Evolutionary conservation across 768 basidiomycete species (phyloP).

Genomic region (Boletus vermiculosoides): DNA sequence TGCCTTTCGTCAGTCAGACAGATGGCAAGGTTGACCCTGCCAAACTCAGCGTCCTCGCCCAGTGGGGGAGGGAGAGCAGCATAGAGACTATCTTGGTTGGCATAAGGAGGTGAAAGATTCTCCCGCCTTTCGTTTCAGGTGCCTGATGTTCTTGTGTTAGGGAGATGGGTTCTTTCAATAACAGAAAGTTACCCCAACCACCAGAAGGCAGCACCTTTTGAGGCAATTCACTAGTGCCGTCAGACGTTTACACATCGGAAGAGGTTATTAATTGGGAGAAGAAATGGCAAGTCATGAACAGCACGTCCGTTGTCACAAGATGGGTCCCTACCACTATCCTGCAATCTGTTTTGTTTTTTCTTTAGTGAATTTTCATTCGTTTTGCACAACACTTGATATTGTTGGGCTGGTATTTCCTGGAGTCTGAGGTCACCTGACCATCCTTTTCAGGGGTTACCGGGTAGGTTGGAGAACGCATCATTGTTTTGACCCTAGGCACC

Average conservation of each 20-base stretch:
- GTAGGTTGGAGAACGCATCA: neutral
- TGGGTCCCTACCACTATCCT: conserved; percentile 23
- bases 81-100: conserved; percentile 92
- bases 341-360: conserved; percentile 18
- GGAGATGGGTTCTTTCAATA: conserved; percentile 91
- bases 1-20: conserved; percentile 80
- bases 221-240: conserved; percentile 3
- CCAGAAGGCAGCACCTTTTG: conserved; percentile 80
- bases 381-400: conserved; percentile 5
- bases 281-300: conserved; percentile 10
- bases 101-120: conserved; percentile 68
- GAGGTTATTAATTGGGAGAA: conserved; percentile 15
- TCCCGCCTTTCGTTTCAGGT: neutral
- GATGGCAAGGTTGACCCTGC: conserved; percentile 76
- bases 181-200: conserved; percentile 94
- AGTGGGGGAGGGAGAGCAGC: conserved; percentile 75
- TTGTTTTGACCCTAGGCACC: neutral
- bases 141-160: conserved; percentile 40
- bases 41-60: conserved; percentile 68
- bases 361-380: conserved; percentile 15
- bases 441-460: neutral
- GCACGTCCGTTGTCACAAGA: conserved; percentile 10
- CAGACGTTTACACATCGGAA: conserved; percentile 1
- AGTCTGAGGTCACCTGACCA: neutral
- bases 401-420: neutral